Base-by-base conservation (phyloP, 2,329 filamentous ascomycete species). In the Basipetospora chlamydospora region DNA sequence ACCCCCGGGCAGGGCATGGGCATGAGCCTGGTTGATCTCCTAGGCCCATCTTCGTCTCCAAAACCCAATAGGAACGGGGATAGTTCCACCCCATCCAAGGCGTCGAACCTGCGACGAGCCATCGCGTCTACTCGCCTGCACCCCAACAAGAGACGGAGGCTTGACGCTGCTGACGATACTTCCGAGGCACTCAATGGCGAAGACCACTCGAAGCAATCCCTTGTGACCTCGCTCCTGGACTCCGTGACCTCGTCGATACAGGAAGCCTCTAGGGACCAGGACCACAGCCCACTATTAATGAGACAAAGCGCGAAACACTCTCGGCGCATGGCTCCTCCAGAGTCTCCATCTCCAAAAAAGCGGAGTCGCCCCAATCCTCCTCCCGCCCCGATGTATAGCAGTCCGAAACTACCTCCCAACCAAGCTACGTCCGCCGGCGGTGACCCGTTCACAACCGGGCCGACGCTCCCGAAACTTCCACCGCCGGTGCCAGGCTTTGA, bases 71-170 rank as follows among this genome's bases (percentile, higher is more conserved):
- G 59, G 32, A 64, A 59, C 42, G 60, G 57, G 41, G 63, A 11
- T 43, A 43, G 3, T 50, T 61, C 22, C 3, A 38, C 35, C 6
- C 35, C 35, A 9, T 28, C 30, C 20, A 38, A 29, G 23, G 35
- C 32, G 15, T 33, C 35, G 9, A 28, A 22, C 4, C 54, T 84
- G 28, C 67, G 77, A 46, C 69, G 78, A 44, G 68, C 78, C 2
- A 67, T 77, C 41, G 85, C 78, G 51, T 81, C 35, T 10, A 33
- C 76, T 49, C 78, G 77, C 13, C 63, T 70, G 17, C 70, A 80
- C 45, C 82, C 78, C 68, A 77, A 79, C 2, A 87, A 87, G 53
- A 66, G 77, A 43, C 67, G 77, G 45, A 78, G 67, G 45, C 48
- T 73, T 6, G 70, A 75, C 34, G 63, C 62, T 23, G 20, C n/a